Evolutionary conservation across 2,329 filamentous ascomycete genomes (phyloP).

Genomic region (Pyrenochaeta sp.): DNA sequence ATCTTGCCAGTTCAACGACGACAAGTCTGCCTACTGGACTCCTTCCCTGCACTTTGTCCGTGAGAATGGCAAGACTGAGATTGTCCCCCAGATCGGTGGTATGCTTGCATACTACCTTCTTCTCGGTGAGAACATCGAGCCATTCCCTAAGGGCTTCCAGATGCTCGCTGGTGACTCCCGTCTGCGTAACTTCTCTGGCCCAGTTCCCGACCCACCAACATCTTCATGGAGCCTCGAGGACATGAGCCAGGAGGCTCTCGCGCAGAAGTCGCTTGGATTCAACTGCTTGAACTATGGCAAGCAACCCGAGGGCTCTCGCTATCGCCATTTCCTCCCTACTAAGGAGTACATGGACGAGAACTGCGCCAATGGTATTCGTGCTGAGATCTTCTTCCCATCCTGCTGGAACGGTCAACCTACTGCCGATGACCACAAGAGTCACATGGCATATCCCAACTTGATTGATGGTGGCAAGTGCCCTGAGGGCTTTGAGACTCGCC

Average conservation of each 20-base stretch:
- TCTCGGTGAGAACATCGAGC: conserved; percentile 71
- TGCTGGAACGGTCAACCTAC: conserved; percentile 74
- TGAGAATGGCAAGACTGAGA: conserved; percentile 68
- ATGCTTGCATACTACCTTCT: conserved; percentile 78
- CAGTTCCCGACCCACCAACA: conserved; percentile 72
- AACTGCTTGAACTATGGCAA: conserved; percentile 88
- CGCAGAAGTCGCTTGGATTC: conserved; percentile 86
- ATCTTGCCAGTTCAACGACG: conserved; percentile 63
- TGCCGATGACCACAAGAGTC: conserved; percentile 67
- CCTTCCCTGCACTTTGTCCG: conserved; percentile 74
- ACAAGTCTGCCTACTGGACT: conserved; percentile 58
- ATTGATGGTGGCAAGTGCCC: conserved; percentile 64
- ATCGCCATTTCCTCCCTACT: conserved; percentile 81
- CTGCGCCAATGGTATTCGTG: conserved; percentile 79
- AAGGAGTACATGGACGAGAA: conserved; percentile 81
- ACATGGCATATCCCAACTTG: conserved; percentile 68
- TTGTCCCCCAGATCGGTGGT: conserved; percentile 65
- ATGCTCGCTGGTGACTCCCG: conserved; percentile 73
- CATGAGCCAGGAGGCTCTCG: conserved; percentile 73
- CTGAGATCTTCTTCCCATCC: conserved; percentile 76
- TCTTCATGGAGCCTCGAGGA: conserved; percentile 71
- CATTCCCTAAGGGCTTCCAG: conserved; percentile 75
- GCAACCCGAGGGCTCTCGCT: conserved; percentile 74
- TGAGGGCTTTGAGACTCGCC: conserved; percentile 59
- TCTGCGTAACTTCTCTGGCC: conserved; percentile 61